Percentiles rank a stretch among this genome's conserved stretches.
These are phyloP conservation scores for Aureobasidium sp. DNA, from an alignment of 2,329 filamentous ascomycete genomes.

Conservation along the genomic window DNA sequence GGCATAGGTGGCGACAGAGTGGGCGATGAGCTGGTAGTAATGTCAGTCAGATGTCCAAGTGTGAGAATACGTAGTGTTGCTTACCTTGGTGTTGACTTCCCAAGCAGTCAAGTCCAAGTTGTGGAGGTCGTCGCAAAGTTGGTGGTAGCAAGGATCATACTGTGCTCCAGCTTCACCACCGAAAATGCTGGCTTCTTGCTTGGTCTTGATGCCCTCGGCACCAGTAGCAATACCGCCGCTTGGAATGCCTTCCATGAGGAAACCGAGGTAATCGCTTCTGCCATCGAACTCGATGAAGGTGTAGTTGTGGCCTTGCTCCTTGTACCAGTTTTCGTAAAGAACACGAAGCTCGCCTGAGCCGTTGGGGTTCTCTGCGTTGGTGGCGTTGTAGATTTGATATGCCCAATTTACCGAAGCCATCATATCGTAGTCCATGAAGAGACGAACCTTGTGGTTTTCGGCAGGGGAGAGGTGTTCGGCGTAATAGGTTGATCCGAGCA, in stretches of 20 bases:
- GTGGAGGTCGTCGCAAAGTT: slow-evolving; percentile 41
- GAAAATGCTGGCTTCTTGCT: slow-evolving; percentile 56
- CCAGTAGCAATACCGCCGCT: slow-evolving; percentile 70
- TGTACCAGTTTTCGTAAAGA: slow-evolving; percentile 60
- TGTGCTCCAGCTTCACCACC: slow-evolving; percentile 58
- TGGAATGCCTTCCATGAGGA: slow-evolving; percentile 61
- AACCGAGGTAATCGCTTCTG: slow-evolving; percentile 70
- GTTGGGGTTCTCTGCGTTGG: not conserved
- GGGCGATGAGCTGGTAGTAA: slow-evolving; percentile 45
- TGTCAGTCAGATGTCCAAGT: no score
- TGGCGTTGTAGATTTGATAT: slow-evolving; percentile 45
- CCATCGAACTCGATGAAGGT: slow-evolving; percentile 69
- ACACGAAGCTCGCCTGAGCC: slow-evolving; percentile 61
- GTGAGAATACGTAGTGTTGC: no score
- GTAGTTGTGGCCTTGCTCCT: slow-evolving; percentile 52
- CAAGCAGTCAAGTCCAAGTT: slow-evolving; percentile 50
- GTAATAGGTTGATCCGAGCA: slow-evolving; percentile 53
- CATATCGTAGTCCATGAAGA: slow-evolving; percentile 67
- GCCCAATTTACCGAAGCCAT: slow-evolving; percentile 56
- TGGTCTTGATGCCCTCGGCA: slow-evolving; percentile 67
- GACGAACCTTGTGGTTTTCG: slow-evolving; percentile 51
- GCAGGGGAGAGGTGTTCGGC: slow-evolving; percentile 38
- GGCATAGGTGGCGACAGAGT: slow-evolving; percentile 60
- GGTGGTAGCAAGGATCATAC: slow-evolving; percentile 51
- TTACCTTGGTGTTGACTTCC: slow-evolving; percentile 41